Base-by-base conservation (phyloP, 2,329 filamentous ascomycete genomes). In the Talaromyces sp. region DNA sequence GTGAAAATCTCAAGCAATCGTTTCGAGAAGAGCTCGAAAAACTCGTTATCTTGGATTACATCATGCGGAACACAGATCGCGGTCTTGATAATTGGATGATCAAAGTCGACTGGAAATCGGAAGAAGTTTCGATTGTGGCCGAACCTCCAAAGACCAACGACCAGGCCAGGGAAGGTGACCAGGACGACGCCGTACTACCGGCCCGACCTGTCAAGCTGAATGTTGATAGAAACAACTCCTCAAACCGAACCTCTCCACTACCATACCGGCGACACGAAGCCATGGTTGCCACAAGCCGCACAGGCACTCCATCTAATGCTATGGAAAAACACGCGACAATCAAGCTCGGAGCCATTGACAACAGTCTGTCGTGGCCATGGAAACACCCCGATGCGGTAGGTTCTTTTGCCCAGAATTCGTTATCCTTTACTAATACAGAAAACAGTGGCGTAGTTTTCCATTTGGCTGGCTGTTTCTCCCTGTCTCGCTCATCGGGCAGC, bases 41-140 rank as follows among this genome's bases (percentile, higher is more conserved):
- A 76, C 82, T 99, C 8, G 96, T 99, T 25, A 96, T 99, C 70
- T 77, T 99, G 66, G 95, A 99, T 77, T 99, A 99, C 73, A 96
- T 99, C 65, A 99, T 99, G 95, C 87, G 95, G 62, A 99, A 99
- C 72, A 99, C 95, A 1, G 95, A 99, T 74, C 86, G 95, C 77
- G 95, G 95, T 1, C 81, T 97, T 61, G 95, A 99, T 74, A 99
- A 99, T 70, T 99, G 95, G 95, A 99, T 99, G 95, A 92, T 99
- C 72, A 95, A 92, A 75, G 91, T 99, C 33, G 93, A 99, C 74
- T 91, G 88, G 83, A 85, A 92, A 68, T 87, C 85, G 2, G 87
- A 95, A 70, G 85, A 89, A 69, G 93, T 95, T 13, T 91, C 90
- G 8, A 91, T 99, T 66, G 88, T 89, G 17, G 92, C 92, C 0